Percentiles rank a stretch among this genome's conserved stretches.
Evolutionary conservation across 1,139 yeast species (phyloP).

Genomic region (Taphrina flavorubra): DNA sequence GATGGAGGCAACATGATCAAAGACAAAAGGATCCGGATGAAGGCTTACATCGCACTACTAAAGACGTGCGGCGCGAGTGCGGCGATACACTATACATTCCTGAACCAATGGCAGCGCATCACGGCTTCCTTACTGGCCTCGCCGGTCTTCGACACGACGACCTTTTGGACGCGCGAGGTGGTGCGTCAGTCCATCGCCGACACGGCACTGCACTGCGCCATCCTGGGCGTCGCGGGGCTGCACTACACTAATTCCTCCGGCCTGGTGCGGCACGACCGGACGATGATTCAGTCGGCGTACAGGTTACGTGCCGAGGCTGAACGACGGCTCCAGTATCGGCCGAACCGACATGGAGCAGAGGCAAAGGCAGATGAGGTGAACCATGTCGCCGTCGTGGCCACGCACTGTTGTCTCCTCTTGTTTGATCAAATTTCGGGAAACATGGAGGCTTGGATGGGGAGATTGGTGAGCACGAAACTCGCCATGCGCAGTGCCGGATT

Average conservation of each 20-base stretch:
- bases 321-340: conserved; percentile 9
- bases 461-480: conserved; percentile 13
- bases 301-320: conserved; percentile 29
- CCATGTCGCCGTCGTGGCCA: conserved; percentile 16
- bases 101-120: conserved; percentile 17
- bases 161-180: conserved; percentile 16
- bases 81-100: conserved; percentile 6
- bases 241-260: conserved; percentile 6
- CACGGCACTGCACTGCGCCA: conserved; percentile 25
- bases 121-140: conserved; percentile 11
- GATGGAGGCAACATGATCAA: too few species aligned
- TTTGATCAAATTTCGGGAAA: conserved; percentile 34
- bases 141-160: conserved; percentile 8
- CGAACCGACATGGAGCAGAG: too few species aligned
- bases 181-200: conserved; percentile 2
- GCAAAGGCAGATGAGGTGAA: neutral
- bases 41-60: conserved; percentile 9
- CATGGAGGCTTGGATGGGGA: conserved; percentile 23
- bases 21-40: neutral
- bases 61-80: conserved; percentile 12
- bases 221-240: conserved; percentile 25
- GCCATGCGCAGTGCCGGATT: conserved; percentile 20
- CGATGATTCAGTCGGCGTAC: conserved; percentile 12
- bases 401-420: conserved; percentile 19
- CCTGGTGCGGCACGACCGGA: neutral